These are phyloP conservation scores for Pythium sukuiense DNA, from an alignment of 352 stramenopile species.

Conservation along the genomic window DNA sequence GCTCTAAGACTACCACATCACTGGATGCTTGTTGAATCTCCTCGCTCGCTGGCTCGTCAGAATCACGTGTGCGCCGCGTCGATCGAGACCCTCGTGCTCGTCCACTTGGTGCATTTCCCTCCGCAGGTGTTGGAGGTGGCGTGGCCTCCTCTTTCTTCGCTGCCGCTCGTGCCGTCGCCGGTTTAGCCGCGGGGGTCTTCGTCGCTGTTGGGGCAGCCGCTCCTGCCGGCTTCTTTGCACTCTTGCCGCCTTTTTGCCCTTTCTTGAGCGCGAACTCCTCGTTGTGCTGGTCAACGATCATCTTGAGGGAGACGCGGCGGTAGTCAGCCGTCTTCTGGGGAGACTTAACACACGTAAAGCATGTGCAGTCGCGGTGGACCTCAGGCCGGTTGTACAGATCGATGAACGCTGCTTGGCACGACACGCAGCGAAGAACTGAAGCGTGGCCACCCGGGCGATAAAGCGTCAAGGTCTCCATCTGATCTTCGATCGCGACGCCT, in stretches of 20 bases:
- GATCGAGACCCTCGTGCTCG: not conserved
- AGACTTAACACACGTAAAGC: conserved; percentile 12
- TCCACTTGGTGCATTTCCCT: not conserved
- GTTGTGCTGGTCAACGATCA: conserved; percentile 29
- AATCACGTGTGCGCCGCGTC: not conserved
- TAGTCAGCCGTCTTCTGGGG: conserved; percentile 20
- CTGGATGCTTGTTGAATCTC: not conserved
- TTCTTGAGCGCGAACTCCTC: conserved; percentile 13
- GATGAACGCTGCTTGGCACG: conserved; percentile 21
- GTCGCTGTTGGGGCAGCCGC: not conserved
- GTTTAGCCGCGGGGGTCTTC: not conserved
- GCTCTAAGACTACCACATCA: not conserved
- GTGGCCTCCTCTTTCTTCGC: not conserved
- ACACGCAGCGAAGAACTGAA: conserved; percentile 16
- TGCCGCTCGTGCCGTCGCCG: not conserved
- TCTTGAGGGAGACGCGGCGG: conserved; percentile 15
- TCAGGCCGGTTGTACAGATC: conserved; percentile 18
- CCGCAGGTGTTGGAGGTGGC: not conserved
- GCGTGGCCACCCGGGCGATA: conserved; percentile 4
- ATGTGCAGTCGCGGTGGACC: conserved; percentile 20
- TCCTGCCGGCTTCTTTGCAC: not conserved
- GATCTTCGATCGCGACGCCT: conserved; percentile 10
- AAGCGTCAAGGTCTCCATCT: conserved; percentile 13
- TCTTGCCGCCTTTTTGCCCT: conserved; percentile 1
- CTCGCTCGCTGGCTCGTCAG: not conserved